A percentile compares a stretch with the other conserved stretches of the same genome.
Evolutionary conservation across 768 basidiomycete species (phyloP).

Genomic region (Leccinum longicurvipes): DNA sequence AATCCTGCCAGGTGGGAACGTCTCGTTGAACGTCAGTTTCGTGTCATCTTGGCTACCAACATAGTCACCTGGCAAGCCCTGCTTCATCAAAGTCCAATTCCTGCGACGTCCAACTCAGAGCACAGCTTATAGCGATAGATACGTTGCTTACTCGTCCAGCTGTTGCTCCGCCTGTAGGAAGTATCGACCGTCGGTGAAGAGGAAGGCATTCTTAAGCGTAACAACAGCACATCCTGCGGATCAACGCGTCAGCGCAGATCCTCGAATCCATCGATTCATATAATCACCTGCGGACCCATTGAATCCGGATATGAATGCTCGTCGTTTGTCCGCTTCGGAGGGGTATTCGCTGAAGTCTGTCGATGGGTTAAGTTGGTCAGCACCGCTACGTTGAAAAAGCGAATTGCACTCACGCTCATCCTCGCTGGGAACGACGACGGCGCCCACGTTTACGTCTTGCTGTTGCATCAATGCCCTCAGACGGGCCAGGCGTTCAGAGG

Average conservation of each 20-base stretch:
- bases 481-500: conserved; percentile 55
- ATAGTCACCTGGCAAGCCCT: conserved; percentile 69
- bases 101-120: conserved; percentile 32
- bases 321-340: conserved; percentile 76
- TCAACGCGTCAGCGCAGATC: conserved; percentile 4
- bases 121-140: background rate
- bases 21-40: conserved; percentile 41
- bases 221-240: conserved; percentile 70
- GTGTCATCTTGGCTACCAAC: conserved; percentile 3
- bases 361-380: background rate
- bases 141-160: conserved; percentile 62
- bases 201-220: conserved; percentile 62
- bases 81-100: conserved; percentile 94
- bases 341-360: conserved; percentile 88
- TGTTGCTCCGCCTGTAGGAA: conserved; percentile 91
- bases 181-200: conserved; percentile 97
- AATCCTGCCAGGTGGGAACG: conserved; percentile 89
- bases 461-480: conserved; percentile 71
- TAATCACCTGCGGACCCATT: conserved; percentile 84
- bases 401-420: conserved; percentile 71
- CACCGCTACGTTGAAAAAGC: background rate
- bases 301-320: conserved; percentile 91
- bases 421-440: conserved; percentile 84
- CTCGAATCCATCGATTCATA: background rate
- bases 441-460: conserved; percentile 53